Base-by-base conservation (phyloP, 768 basidiomycete species). In the Suillus spraguei region DNA sequence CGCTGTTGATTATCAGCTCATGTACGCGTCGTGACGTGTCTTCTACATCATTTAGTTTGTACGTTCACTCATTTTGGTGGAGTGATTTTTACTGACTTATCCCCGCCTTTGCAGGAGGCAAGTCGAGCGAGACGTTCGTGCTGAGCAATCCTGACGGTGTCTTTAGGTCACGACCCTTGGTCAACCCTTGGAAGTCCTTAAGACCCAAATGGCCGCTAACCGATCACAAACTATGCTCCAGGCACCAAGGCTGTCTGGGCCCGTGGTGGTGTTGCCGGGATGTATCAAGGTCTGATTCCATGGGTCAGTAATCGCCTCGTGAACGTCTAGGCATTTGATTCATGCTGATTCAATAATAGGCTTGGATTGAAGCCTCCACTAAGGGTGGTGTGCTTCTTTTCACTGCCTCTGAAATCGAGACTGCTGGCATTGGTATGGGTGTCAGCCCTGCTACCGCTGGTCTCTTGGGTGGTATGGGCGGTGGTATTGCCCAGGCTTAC, bases 171-270 rank as follows among this genome's bases (percentile, higher is more conserved):
- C 97, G 62, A 98, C 97, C 10, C 86, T 99, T 36, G 97, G 97
- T 42, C 97, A 99, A 81, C 97, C 97, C 24, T 81, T 99, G 63
- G 97, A 99, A 80, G 97, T 99, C 39, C 79, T 99, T 68, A 99
- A 99, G 80, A 99, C 97, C 20, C 97, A 99, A 75, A 99, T 99
- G 97, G 97, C 97, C 63, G 94, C 95, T 65, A 96, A 97, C 81
- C 88, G 97, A 65, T 87, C 85, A 11, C 95, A 99, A 76, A 82
- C 90, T 14, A 97, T 99, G 95, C 69, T 82, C 64, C 87, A 94
- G 73, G 96, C 20, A 82, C 91, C 68, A 82, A 84, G 66, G 87
- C 89, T 6, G 94, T 99, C 64, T 97, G 95, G 94, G 83, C 87
- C 70, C 90, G 97, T 65, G 97, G 97, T 68, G 95, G 97, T 66